Evolutionary conservation across 2,329 filamentous ascomycete genomes (phyloP).

Genomic region (Fusarium miscanthi): DNA sequence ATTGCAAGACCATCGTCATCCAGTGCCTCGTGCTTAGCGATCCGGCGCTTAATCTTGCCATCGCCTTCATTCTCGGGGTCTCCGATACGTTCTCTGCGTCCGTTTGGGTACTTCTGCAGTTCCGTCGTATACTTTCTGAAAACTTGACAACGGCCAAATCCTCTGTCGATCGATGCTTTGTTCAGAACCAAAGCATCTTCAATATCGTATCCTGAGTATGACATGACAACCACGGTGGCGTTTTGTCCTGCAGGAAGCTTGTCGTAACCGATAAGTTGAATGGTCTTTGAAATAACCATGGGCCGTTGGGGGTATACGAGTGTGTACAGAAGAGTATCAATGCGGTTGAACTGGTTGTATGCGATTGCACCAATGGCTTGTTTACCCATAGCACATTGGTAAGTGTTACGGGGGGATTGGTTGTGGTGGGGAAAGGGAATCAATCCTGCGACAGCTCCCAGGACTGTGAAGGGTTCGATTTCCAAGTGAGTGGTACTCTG

Average conservation of each 20-base stretch:
- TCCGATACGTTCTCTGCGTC: slow-evolving; percentile 74
- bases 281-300: slow-evolving; percentile 97
- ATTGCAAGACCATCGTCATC: slow-evolving; percentile 90
- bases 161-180: slow-evolving; percentile 93
- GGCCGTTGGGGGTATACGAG: slow-evolving; percentile 98
- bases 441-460: slow-evolving; percentile 93
- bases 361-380: slow-evolving; percentile 99
- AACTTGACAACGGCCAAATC: slow-evolving; percentile 97
- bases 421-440: slow-evolving; percentile 99
- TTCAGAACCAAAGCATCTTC: slow-evolving; percentile 97
- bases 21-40: slow-evolving; percentile 77
- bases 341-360: slow-evolving; percentile 96
- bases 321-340: slow-evolving; percentile 94
- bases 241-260: slow-evolving; percentile 97
- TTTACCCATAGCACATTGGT: slow-evolving; percentile 99
- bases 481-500: slow-evolving; percentile 91
- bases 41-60: slow-evolving; percentile 68
- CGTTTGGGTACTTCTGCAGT: slow-evolving; percentile 89
- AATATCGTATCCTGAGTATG: slow-evolving; percentile 98
- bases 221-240: slow-evolving; percentile 98
- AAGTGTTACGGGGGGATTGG: slow-evolving; percentile 97
- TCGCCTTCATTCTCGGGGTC: slow-evolving; percentile 66
- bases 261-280: slow-evolving; percentile 96
- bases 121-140: slow-evolving; percentile 92
- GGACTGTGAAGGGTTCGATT: slow-evolving; percentile 96